Base-by-base conservation (phyloP, 179 eudicot genomes). In the Beta corolliflora region DNA sequence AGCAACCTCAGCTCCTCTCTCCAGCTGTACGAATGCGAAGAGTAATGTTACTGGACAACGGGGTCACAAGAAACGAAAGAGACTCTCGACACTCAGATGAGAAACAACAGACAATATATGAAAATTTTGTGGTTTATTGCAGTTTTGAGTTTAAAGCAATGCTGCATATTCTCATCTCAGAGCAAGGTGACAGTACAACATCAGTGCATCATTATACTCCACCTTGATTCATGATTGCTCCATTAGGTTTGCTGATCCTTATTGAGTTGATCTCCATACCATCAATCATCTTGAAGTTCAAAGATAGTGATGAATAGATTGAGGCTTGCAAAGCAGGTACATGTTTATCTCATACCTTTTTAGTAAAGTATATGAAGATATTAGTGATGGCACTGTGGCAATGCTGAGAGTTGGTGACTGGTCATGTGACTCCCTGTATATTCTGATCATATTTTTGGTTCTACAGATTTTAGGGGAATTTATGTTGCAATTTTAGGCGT, bases 11-110 rank as follows among this genome's bases (percentile, higher is more conserved):
- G 85, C 80, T 68, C 77, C 77, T 73, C 87, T 85, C 23, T 85
- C 84, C n/a, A 60, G 80, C 66, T 84, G 89, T 65, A 73, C 70
- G 71, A 87, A 67, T 44, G 84, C 31, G 41, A 45, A 75, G 18
- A 61, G 71, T 23, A 73, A 68, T 45, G 53, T 45, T 66, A 45
- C 82, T 73, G 73, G 81, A 58, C 81, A 81, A 56, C 89, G 75
- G 76, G 85, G 64, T 86, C 83, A 75, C 67, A 84, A 87, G 76
- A 94, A 91, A 83, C 82, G 95, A 79, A 91, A 86, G 89, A 88
- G 92, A 81, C 78, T 82, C 79, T 65, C 83, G 31, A 76, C 75
- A 19, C 71, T 82, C 36, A 13, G 77, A 61, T 85, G 78, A 84
- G 11, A 25, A 50, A 44, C 48, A 9, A 67, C 9, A 50, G 73